These are phyloP conservation scores for Hevea brasiliensis DNA, from an alignment of 345 rosid genomes.

Conservation along the genomic window DNA sequence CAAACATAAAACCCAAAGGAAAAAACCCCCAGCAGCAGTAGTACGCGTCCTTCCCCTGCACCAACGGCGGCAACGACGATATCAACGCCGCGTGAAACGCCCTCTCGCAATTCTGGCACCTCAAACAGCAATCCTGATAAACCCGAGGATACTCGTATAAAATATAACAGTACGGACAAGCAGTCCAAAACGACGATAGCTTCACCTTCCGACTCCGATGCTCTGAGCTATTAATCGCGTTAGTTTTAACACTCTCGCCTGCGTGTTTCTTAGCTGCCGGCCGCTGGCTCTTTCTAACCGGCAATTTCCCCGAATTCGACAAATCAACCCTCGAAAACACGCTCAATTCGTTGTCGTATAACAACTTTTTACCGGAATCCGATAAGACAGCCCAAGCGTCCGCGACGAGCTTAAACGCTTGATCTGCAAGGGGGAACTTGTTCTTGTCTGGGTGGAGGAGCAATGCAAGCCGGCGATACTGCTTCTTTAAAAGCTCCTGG, in stretches of 20 bases:
- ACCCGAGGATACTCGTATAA: conserved; percentile 75
- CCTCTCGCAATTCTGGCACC: conserved; percentile 68
- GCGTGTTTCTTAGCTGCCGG: conserved; percentile 4
- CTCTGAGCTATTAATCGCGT: background rate
- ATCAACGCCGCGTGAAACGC: conserved; percentile 73
- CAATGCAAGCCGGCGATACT: conserved; percentile 80
- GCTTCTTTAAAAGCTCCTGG: conserved; percentile 66
- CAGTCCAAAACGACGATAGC: conserved; percentile 77
- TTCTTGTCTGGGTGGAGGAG: conserved; percentile 93
- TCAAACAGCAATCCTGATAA: conserved; percentile 75
- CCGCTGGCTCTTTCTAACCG: conserved; percentile 43
- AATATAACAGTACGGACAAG: conserved; percentile 82
- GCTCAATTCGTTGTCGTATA: conserved; percentile 59
- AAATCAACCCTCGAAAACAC: conserved; percentile 65
- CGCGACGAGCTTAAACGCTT: conserved; percentile 77
- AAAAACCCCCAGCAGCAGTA: conserved; percentile 87
- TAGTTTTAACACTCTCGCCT: background rate
- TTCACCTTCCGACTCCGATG: conserved; percentile 26
- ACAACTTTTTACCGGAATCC: conserved; percentile 48
- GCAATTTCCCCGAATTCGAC: conserved; percentile 32
- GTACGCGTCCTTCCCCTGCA: conserved; percentile 80
- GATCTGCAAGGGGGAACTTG: conserved; percentile 63
- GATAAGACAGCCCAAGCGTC: conserved; percentile 86
- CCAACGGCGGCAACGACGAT: conserved; percentile 61
- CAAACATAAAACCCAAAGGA: conserved; percentile 60